Percentiles rank a stretch among this genome's conserved stretches.
Evolutionary conservation across 306 rosid genomes (phyloP).

Genomic region (Elaeagnus macrophylla): DNA sequence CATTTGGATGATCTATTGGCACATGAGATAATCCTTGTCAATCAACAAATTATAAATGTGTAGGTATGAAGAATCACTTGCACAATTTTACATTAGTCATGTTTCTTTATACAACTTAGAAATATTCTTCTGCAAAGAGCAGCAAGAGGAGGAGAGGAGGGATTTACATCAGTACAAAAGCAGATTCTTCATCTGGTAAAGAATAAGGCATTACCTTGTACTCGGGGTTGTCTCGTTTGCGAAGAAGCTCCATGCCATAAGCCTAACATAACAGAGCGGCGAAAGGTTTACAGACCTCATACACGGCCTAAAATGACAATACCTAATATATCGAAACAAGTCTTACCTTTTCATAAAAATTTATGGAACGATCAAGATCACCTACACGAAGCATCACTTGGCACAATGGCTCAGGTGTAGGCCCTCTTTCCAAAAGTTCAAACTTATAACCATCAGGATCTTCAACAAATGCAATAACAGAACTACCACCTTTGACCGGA

Average conservation of each 20-base stretch:
- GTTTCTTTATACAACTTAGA: too few species aligned
- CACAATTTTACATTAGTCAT: too few species aligned
- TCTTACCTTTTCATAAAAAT: constrained; percentile 84
- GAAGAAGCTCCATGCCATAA: constrained; percentile 88
- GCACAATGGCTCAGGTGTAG: constrained; percentile 83
- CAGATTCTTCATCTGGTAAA: not conserved
- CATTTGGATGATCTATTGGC: too few species aligned
- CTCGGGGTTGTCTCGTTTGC: constrained; percentile 73
- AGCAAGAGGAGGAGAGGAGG: too few species aligned
- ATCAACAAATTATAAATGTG: too few species aligned
- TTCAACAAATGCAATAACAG: constrained; percentile 64
- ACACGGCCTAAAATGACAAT: constrained; percentile 14
- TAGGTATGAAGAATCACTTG: too few species aligned
- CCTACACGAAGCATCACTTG: constrained; percentile 98
- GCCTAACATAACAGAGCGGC: constrained; percentile 36
- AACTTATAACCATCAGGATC: constrained; percentile 96
- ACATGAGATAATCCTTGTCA: too few species aligned
- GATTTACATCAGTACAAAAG: not conserved
- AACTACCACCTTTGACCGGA: constrained; percentile 62
- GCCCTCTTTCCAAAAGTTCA: constrained; percentile 77
- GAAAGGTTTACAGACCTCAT: constrained; percentile 1
- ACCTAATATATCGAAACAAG: constrained; percentile 6
- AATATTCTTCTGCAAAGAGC: too few species aligned
- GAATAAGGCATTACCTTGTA: constrained; percentile 52
- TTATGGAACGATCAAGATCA: constrained; percentile 81